phyloP scores from a whole-genome alignment of 2,329 filamentous ascomycete species.

The Xylaria polymorpha region DNA sequence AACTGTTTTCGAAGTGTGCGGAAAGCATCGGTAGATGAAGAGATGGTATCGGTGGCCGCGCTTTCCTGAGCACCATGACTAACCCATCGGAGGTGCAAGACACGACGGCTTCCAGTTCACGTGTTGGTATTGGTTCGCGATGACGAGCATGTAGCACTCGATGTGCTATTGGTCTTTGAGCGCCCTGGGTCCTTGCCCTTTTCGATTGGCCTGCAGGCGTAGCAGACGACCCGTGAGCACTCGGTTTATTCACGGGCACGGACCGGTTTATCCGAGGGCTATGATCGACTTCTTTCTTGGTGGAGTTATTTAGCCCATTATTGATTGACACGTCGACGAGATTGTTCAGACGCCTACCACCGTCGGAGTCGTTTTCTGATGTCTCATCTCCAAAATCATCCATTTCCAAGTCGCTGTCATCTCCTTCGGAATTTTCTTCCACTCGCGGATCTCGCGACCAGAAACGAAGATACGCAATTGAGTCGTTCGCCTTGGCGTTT shows the following conservation, averaged over 20 bases:
- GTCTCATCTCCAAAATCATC: slow-evolving; percentile 58
- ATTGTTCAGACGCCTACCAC: slow-evolving; percentile 59
- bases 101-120: slow-evolving; percentile 89
- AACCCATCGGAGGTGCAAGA: slow-evolving; percentile 91
- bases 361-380: slow-evolving; percentile 54
- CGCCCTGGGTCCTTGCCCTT: slow-evolving; percentile 26
- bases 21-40: slow-evolving; percentile 62
- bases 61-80: slow-evolving; percentile 81
- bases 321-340: slow-evolving; percentile 57
- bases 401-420: slow-evolving; percentile 57
- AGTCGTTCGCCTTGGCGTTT: slow-evolving; percentile 89
- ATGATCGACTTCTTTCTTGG: slow-evolving; percentile 52
- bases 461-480: slow-evolving; percentile 89
- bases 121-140: slow-evolving; percentile 54
- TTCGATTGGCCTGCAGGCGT: slow-evolving; percentile 47
- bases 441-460: slow-evolving; percentile 81
- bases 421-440: slow-evolving; percentile 61
- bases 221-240: slow-evolving; percentile 23
- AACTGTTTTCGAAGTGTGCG: slow-evolving; percentile 66
- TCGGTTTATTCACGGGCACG: not conserved
- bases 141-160: slow-evolving; percentile 34
- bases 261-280: slow-evolving; percentile 8
- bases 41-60: slow-evolving; percentile 75
- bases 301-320: slow-evolving; percentile 44
- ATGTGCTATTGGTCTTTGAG: slow-evolving; percentile 16